These are phyloP conservation scores for Termitomyces sp. DNA, from an alignment of 768 basidiomycete species.

Conservation along the genomic window DNA sequence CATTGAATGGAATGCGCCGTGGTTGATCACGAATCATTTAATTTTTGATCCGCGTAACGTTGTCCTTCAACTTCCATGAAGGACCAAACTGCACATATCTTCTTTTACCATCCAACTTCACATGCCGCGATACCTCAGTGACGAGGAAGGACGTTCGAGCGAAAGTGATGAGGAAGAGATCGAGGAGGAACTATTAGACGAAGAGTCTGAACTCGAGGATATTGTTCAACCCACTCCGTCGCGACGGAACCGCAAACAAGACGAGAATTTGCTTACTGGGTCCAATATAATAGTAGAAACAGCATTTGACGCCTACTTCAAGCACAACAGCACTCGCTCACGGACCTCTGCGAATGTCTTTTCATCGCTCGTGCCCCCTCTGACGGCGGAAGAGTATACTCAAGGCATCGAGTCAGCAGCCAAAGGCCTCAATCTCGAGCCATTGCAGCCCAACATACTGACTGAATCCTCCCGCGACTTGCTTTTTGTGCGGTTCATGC, in stretches of 20 bases:
- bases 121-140: constrained; percentile 3
- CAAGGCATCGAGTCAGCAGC: constrained; percentile 29
- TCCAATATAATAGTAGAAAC: constrained; percentile 48
- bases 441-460: constrained; percentile 28
- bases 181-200: constrained; percentile 7
- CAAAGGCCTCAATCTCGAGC: constrained; percentile 18
- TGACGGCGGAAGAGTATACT: constrained; percentile 59
- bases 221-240: constrained; percentile 1
- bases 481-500: constrained; percentile 55
- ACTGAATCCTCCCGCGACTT: constrained; percentile 24
- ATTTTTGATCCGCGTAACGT: neutral
- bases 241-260: constrained; percentile 9
- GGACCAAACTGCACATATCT: neutral
- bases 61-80: neutral
- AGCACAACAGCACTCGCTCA: constrained; percentile 49
- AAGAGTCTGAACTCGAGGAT: constrained; percentile 13
- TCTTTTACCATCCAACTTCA: neutral
- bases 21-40: neutral
- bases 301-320: constrained; percentile 85
- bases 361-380: constrained; percentile 65
- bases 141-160: constrained; percentile 7
- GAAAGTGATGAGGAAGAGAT: constrained; percentile 12
- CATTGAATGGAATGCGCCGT: neutral
- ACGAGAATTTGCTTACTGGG: constrained; percentile 12
- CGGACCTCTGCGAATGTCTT: constrained; percentile 79